Evolutionary conservation across 805 yeast species (phyloP).

Genomic region (Saccharomycopsis sp.): DNA sequence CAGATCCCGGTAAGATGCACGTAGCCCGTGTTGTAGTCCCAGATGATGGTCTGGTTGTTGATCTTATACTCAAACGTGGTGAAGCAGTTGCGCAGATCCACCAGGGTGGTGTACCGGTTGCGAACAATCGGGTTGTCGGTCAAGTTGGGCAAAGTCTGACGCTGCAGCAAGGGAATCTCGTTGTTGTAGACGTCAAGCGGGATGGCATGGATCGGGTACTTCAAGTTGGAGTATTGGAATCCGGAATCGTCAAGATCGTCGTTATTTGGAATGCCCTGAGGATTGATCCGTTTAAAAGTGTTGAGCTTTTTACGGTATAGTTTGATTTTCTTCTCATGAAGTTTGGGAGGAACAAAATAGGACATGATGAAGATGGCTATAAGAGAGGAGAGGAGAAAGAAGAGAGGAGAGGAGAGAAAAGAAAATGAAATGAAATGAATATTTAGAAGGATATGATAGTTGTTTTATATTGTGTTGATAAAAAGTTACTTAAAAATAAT

Average conservation of each 20-base stretch:
- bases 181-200: background rate
- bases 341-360: slow-evolving; percentile 17
- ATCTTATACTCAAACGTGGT: slow-evolving; percentile 66
- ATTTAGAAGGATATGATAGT: background rate
- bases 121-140: slow-evolving; percentile 18
- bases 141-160: slow-evolving; percentile 16
- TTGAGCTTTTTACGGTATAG: slow-evolving; percentile 8
- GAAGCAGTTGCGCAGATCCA: slow-evolving; percentile 59
- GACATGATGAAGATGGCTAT: slow-evolving; percentile 1
- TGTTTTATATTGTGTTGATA: no score
- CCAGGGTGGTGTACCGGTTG: slow-evolving; percentile 60
- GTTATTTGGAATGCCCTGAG: background rate
- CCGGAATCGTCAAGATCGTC: slow-evolving; percentile 17
- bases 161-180: slow-evolving; percentile 10
- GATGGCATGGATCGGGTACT: slow-evolving; percentile 17
- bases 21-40: slow-evolving; percentile 80
- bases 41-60: slow-evolving; percentile 66
- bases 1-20: slow-evolving; percentile 85
- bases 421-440: background rate
- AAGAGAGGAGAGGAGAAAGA: background rate
- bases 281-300: background rate
- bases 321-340: slow-evolving; percentile 16
- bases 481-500: no score
- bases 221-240: slow-evolving; percentile 9
- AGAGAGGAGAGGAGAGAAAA: background rate